Conservation (phyloP, 495 filamentous ascomycete genomes). For the Xylaria intraflava region DNA sequence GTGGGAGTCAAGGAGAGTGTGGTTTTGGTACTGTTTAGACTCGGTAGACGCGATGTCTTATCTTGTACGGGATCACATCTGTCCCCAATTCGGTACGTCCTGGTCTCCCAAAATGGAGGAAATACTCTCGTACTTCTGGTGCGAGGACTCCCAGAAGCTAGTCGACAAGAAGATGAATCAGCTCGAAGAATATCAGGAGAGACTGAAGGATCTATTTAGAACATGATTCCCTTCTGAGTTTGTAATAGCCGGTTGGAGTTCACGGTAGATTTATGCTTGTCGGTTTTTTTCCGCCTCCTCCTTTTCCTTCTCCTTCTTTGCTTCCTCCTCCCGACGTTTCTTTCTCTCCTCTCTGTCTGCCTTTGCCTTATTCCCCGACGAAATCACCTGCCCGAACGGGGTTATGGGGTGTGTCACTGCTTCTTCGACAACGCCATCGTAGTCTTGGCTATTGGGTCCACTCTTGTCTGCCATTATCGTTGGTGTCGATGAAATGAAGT, state of each 20-base stretch:
- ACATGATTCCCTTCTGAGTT: not conserved
- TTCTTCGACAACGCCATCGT: too few species aligned
- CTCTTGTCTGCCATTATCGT: too few species aligned
- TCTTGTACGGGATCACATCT: slow-evolving; percentile 22
- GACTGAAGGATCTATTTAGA: not conserved
- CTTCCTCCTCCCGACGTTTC: slow-evolving; percentile 4
- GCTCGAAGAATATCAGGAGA: not conserved
- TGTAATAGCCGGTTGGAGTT: not conserved
- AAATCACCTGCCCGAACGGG: too few species aligned
- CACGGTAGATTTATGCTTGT: not conserved
- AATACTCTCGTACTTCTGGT: slow-evolving; percentile 16
- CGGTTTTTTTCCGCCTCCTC: not conserved
- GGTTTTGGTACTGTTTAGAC: slow-evolving; percentile 21
- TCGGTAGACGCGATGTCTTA: slow-evolving; percentile 21
- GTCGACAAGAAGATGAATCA: not conserved
- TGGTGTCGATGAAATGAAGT: too few species aligned
- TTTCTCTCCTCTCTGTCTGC: slow-evolving; percentile 13
- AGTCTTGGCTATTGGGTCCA: too few species aligned
- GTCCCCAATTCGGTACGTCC: slow-evolving; percentile 15
- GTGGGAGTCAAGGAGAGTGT: slow-evolving; percentile 17
- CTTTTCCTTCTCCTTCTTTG: not conserved
- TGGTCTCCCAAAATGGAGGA: slow-evolving; percentile 5
- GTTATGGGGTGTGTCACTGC: too few species aligned
- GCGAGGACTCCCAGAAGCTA: not conserved
- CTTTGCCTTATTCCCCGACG: slow-evolving; percentile 10